Percentiles rank a stretch among this genome's conserved stretches.
These are phyloP conservation scores for Salix udensis DNA, from an alignment of 345 rosid species.

Conservation along the genomic window DNA sequence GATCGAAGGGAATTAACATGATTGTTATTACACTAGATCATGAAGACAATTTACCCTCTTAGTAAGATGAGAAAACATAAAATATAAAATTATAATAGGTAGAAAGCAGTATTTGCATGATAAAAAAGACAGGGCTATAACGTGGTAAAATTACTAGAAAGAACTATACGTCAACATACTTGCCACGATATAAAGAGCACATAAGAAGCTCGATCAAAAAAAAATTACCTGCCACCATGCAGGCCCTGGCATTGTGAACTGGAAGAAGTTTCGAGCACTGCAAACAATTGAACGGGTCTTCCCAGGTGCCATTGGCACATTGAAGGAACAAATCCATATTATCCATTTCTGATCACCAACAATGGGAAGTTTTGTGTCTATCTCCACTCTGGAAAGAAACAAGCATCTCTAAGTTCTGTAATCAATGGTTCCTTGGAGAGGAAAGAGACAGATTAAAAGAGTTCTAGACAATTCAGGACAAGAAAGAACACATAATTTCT, in stretches of 20 bases:
- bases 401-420: neutral
- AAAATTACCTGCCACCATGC: constrained; percentile 91
- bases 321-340: constrained; percentile 96
- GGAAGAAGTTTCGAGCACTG: constrained; percentile 95
- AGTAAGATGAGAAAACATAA: neutral
- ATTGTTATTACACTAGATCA: neutral
- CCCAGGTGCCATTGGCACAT: constrained; percentile 96
- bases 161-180: neutral
- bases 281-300: constrained; percentile 94
- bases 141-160: neutral
- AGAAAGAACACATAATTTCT: neutral
- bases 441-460: neutral
- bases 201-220: constrained; percentile 2
- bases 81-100: neutral
- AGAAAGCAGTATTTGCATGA: neutral
- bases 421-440: neutral
- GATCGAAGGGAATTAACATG: neutral
- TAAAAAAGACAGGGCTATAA: neutral
- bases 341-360: constrained; percentile 83
- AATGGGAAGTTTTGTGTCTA: constrained; percentile 79
- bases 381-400: constrained; percentile 59
- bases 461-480: neutral
- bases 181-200: neutral
- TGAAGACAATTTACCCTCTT: neutral
- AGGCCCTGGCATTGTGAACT: constrained; percentile 84